Evolutionary conservation across 2,329 filamentous ascomycete species (phyloP).

Genomic region (Cladorrhinum sp.): DNA sequence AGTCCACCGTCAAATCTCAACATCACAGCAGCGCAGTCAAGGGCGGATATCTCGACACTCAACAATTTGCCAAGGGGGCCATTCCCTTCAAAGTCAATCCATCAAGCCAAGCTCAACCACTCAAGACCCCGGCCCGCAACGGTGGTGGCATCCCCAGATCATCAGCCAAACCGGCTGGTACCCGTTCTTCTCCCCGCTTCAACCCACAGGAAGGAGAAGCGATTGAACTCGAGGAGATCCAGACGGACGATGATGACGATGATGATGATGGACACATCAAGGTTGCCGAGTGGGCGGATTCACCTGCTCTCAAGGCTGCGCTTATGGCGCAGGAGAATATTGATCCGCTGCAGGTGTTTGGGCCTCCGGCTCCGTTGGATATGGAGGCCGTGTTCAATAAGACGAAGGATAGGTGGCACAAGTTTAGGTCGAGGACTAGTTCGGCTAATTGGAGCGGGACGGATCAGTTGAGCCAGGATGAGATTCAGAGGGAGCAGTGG

Average conservation of each 20-base stretch:
- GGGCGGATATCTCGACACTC: conserved; percentile 71
- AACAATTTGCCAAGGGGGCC: conserved; percentile 81
- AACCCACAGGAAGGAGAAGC: conserved; percentile 70
- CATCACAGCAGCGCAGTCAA: conserved; percentile 60
- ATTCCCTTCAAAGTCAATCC: conserved; percentile 81
- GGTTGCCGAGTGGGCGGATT: conserved; percentile 73
- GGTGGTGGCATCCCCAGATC: conserved; percentile 50
- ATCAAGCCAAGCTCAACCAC: conserved; percentile 46
- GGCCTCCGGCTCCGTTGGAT: conserved; percentile 79
- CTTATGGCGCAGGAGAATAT: conserved; percentile 79
- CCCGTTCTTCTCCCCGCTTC: conserved; percentile 76
- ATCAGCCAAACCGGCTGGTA: conserved; percentile 53
- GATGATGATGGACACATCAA: conserved; percentile 51
- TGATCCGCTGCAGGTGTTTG: conserved; percentile 84
- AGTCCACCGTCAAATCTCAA: conserved; percentile 63
- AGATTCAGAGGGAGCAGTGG: conserved; percentile 75
- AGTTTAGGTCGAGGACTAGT: conserved; percentile 86
- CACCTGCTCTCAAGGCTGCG: conserved; percentile 73
- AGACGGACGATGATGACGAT: conserved; percentile 68
- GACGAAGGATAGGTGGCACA: conserved; percentile 79
- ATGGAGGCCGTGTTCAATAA: conserved; percentile 97
- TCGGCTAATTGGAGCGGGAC: conserved; percentile 90
- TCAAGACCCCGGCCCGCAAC: conserved; percentile 66
- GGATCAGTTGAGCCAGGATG: conserved; percentile 81
- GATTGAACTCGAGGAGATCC: conserved; percentile 91